A percentile compares a stretch with the other conserved stretches of the same genome.
Conservation (phyloP, 106 monocot genomes). For the Platanthera zijinensis region DNA sequence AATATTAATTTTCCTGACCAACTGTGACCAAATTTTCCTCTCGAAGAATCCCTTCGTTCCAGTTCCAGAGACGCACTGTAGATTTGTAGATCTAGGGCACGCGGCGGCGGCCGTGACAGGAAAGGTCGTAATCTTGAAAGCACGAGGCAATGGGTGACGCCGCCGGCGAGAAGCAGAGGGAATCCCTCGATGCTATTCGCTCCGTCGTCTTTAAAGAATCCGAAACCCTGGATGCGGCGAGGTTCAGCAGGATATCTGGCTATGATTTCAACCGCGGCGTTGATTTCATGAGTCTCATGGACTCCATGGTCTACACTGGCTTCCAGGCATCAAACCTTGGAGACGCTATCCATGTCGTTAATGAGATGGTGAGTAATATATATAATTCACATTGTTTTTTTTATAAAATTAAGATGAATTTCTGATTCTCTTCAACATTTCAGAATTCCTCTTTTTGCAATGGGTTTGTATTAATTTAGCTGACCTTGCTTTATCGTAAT, state of each 20-base stretch:
- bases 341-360: conserved; percentile 70
- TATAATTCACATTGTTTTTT: not conserved
- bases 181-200: conserved; percentile 44
- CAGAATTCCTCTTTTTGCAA: too few relatives aligned
- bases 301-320: conserved; percentile 67
- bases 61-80: too few relatives aligned
- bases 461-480: not conserved
- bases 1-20: too few relatives aligned
- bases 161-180: conserved; percentile 3
- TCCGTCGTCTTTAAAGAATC: conserved; percentile 79
- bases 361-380: conserved; percentile 56
- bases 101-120: not conserved
- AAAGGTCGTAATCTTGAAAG: not conserved
- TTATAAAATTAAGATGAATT: not conserved
- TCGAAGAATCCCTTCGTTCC: too few relatives aligned
- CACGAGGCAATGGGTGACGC: not conserved
- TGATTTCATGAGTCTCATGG: conserved; percentile 42
- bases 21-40: too few relatives aligned
- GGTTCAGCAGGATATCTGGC: conserved; percentile 54
- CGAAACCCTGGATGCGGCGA: conserved; percentile 45
- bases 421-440: too few relatives aligned
- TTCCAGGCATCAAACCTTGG: conserved; percentile 97
- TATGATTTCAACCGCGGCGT: conserved; percentile 77
- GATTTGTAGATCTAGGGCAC: not conserved
- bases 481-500: conserved; percentile 3